A percentile compares a stretch with the other conserved stretches of the same genome.
Evolutionary conservation across 306 rosid species (phyloP).

Genomic region (Cucumis cinereus): DNA sequence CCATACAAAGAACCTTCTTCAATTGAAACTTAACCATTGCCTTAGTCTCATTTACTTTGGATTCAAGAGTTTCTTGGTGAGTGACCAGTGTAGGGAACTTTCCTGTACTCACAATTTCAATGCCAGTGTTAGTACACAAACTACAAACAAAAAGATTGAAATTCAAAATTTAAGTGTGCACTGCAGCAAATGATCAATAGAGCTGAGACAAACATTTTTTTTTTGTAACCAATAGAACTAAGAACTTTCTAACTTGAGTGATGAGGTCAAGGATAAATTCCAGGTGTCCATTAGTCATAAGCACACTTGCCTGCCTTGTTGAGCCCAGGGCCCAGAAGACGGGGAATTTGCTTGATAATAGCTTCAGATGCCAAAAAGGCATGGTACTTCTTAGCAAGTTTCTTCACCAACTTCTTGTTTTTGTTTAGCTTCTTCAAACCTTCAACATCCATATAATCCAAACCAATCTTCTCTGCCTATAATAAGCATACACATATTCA

Average conservation of each 20-base stretch:
- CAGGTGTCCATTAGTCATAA: neutral
- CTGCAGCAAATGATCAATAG: neutral
- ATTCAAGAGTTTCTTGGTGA: conserved; percentile 74
- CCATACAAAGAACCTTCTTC: conserved; percentile 85
- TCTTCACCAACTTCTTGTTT: conserved; percentile 67
- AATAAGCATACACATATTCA: neutral
- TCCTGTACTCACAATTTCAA: conserved; percentile 21
- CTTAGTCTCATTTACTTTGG: conserved; percentile 68
- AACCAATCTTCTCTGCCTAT: conserved; percentile 69
- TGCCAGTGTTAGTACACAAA: neutral
- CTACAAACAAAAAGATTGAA: neutral
- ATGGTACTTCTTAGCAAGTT: conserved; percentile 65
- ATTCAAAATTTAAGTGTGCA: neutral
- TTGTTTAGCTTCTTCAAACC: conserved; percentile 68
- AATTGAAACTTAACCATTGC: conserved; percentile 77
- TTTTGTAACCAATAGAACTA: neutral
- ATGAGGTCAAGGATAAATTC: neutral
- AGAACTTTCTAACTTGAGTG: neutral
- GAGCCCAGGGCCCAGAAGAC: conserved; percentile 83
- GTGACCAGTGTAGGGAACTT: conserved; percentile 71
- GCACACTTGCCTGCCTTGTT: conserved; percentile 74
- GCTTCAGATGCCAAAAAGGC: conserved; percentile 87
- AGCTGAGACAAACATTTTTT: too few relatives aligned
- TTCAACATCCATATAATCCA: conserved; percentile 79
- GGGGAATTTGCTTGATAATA: conserved; percentile 79